Base-by-base conservation (phyloP, 306 rosid genomes). In the Trifolium pratense region DNA sequence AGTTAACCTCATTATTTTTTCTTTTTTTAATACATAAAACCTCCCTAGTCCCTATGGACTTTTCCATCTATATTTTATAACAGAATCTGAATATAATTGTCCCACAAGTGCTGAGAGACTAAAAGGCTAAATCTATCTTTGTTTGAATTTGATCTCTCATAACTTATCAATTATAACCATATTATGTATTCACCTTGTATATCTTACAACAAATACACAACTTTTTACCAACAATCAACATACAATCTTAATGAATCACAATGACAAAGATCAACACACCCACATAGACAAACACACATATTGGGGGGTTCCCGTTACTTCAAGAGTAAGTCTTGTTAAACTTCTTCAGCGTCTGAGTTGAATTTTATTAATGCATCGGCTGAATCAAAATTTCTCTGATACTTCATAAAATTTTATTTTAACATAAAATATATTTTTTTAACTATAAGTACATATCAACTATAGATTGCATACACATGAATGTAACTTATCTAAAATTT, bases 301-400 rank as follows among this genome's bases (percentile, higher is more conserved):
- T 3, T 2, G 40, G 66, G 13, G 37, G 37, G 6, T 5, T 15
- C 18, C 66, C 37, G 6, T 15, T 29, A 60, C 13, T 32, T 34
- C 43, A 58, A 58, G 40, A 58, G 65, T 20, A 53, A 20, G 14
- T 13, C 20, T 14, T 58, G 18, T 29, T 58, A 6, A 58, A 13
- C 16, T 53, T 53, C 4, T 8, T 53, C 29, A 29, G 65, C 65
- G 0, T 14, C 10, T n/a, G 21, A 60, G 6, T 60, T 15, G 43
- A 31, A 15, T 60, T 15, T 56, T 60, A 15, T 31, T 60, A 60
- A 60, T 32, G 66, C 66, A 60, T 32, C 25, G 2, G 66, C n/a
- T 32, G 66, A 61, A 61, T 61, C 3, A n/a, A 61, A 61, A 29
- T 32, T 61, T 32, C 40, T 23, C 21, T 32, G 23, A 61, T 32